Conservation (phyloP, 345 rosid species). For the Bruguiera parviflora region DNA sequence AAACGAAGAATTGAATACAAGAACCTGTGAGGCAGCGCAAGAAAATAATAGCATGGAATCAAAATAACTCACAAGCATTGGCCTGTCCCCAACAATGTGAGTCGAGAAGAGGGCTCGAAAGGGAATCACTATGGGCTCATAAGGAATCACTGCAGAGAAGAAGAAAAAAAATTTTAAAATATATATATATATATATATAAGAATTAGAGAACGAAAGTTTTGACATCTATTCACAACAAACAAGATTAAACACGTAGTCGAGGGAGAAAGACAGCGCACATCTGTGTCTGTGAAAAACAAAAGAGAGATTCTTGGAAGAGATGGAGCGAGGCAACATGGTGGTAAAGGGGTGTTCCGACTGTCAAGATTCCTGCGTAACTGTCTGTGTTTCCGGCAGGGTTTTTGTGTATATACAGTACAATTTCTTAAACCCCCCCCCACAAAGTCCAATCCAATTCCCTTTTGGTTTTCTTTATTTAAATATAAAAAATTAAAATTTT, state of each 20-base stretch:
- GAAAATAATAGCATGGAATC: background rate
- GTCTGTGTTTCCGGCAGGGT: background rate
- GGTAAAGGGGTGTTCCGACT: background rate
- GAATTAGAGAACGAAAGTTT: background rate
- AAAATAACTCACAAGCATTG: constrained; percentile 60
- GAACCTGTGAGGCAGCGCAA: background rate
- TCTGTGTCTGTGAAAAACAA: constrained; percentile 21
- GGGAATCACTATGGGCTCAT: constrained; percentile 24
- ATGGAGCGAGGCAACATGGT: constrained; percentile 27
- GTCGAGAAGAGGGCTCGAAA: constrained; percentile 54
- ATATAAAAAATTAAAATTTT: too few species aligned
- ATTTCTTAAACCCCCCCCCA: too few species aligned
- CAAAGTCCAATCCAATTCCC: too few species aligned
- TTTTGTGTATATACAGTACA: too few species aligned
- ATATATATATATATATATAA: too few species aligned
- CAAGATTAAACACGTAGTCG: background rate
- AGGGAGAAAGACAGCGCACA: constrained; percentile 14
- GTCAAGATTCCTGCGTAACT: background rate
- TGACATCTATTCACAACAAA: background rate
- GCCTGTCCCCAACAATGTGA: constrained; percentile 54
- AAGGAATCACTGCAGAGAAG: constrained; percentile 32
- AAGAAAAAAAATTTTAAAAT: background rate
- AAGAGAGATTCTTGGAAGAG: constrained; percentile 18
- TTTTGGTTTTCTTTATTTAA: too few species aligned
- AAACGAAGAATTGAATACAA: constrained; percentile 1